phyloP scores from a whole-genome alignment of 768 basidiomycete genomes.

The Dentipellis fragilis region DNA sequence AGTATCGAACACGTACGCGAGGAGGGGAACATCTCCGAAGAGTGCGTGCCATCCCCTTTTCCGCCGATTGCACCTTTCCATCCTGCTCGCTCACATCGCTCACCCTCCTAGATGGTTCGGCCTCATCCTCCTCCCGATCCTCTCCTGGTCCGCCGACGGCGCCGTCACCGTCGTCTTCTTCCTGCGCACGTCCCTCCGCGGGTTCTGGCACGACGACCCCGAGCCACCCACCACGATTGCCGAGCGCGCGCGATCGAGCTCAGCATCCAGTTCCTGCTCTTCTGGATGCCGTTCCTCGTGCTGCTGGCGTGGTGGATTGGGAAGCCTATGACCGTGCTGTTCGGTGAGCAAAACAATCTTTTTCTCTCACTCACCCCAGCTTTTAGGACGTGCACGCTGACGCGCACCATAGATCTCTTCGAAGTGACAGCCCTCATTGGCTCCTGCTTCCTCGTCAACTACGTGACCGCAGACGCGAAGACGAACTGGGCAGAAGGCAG shows the following conservation, averaged over 20 bases:
- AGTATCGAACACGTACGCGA: constrained; percentile 48
- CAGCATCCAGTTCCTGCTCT: constrained; percentile 67
- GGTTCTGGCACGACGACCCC: constrained; percentile 24
- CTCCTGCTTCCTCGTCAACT: constrained; percentile 69
- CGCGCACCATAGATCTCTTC: constrained; percentile 42
- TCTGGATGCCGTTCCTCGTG: constrained; percentile 71
- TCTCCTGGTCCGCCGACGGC: constrained; percentile 68
- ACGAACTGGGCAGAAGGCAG: constrained; percentile 74
- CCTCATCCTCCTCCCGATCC: constrained; percentile 57
- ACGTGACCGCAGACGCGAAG: constrained; percentile 68
- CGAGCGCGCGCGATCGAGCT: constrained; percentile 65
- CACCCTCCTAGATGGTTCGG: constrained; percentile 51
- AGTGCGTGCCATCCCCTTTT: constrained; percentile 28
- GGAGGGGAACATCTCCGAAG: constrained; percentile 32
- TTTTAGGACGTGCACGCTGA: background rate
- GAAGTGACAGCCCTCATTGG: constrained; percentile 58
- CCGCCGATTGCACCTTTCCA: background rate
- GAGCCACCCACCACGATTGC: constrained; percentile 47
- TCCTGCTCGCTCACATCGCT: background rate
- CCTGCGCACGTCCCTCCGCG: constrained; percentile 31
- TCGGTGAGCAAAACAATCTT: constrained; percentile 37
- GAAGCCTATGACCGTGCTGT: constrained; percentile 54
- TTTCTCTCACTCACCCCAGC: too few species aligned
- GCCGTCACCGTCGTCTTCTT: constrained; percentile 51
- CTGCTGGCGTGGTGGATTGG: constrained; percentile 58